Evolutionary conservation across 2,329 filamentous ascomycete genomes (phyloP).

Genomic region (Pseudogymnoascus sp.): DNA sequence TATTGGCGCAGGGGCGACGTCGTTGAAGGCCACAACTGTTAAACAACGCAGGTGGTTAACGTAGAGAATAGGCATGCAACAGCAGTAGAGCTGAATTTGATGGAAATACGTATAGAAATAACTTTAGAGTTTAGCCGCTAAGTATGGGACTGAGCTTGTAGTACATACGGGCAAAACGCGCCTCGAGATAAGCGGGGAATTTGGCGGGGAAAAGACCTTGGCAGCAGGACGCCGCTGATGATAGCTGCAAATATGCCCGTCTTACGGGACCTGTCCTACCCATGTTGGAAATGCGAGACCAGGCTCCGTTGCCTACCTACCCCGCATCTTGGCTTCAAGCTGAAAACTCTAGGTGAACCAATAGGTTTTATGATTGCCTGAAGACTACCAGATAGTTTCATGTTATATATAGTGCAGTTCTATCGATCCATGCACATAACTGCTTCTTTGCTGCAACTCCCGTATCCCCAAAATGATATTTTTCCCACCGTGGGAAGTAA

Average conservation of each 20-base stretch:
- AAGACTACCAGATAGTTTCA: not conserved
- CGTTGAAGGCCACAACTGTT: not conserved
- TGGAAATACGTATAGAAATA: not conserved
- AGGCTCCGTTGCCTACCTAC: not conserved
- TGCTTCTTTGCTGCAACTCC: not conserved
- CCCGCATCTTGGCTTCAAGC: not conserved
- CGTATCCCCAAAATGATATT: not conserved
- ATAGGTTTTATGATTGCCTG: not conserved
- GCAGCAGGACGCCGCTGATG: not conserved
- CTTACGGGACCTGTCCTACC: not conserved
- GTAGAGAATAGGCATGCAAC: not conserved
- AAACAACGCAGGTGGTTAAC: not conserved
- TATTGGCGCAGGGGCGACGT: too few relatives aligned
- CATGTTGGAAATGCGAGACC: not conserved
- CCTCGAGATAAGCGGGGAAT: not conserved
- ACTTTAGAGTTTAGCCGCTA: not conserved
- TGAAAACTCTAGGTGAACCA: not conserved
- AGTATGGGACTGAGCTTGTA: not conserved
- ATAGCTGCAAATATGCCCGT: not conserved
- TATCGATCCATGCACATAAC: not conserved
- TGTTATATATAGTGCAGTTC: not conserved
- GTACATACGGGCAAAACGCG: not conserved
- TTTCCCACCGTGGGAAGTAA: not conserved
- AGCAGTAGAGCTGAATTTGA: not conserved
- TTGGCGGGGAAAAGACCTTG: not conserved